Evolutionary conservation across 345 rosid genomes (phyloP), one percentile per base, ranked within the genome.

Genomic region (Acer negundo): DNA sequence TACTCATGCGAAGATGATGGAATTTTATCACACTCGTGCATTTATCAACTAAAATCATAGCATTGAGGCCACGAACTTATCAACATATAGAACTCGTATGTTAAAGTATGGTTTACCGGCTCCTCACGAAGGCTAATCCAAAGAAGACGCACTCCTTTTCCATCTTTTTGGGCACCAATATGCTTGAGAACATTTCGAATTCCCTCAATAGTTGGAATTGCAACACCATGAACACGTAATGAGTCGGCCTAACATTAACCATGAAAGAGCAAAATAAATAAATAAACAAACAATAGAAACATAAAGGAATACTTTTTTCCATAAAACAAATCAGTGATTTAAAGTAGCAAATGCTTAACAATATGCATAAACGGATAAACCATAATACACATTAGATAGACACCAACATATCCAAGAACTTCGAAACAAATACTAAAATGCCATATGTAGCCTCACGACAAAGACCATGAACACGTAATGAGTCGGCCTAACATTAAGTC

Each of bases 41-140:
- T 53, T 63, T 3, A 70, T 2, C 24, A 73, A 67, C 70, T 67
- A 72, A 53, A 42, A 64, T 66, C 26, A 35, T 2, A 49, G 44
- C 56, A 66, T 44, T 28, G 56, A 2, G 73, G 56, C 28, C 40
- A 23, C 28, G 15, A 40, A 58, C 13, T 72, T 12, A 26, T 49
- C 63, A 64, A 67, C 19, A 62, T 55, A 64, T 19, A 74, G 15
- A 66, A 53, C 10, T 46, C 38, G 19, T 42, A 75, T 58, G 35
- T 49, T 40, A 59, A 70, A 13, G 82, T 58, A 74, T 67, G 44
- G 23, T 40, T 78, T 91, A 93, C 98, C 84, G 98, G 98, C 81
- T 95, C 99, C 85, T 95, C 99, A 0, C 99, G 94, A 65, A 95
- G 98, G 82, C 87, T 92, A 86, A 95, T 86, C 99, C 99, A 95